phyloP scores from a whole-genome alignment of 2,329 filamentous ascomycete genomes.

The Sporothrix mexicana region DNA sequence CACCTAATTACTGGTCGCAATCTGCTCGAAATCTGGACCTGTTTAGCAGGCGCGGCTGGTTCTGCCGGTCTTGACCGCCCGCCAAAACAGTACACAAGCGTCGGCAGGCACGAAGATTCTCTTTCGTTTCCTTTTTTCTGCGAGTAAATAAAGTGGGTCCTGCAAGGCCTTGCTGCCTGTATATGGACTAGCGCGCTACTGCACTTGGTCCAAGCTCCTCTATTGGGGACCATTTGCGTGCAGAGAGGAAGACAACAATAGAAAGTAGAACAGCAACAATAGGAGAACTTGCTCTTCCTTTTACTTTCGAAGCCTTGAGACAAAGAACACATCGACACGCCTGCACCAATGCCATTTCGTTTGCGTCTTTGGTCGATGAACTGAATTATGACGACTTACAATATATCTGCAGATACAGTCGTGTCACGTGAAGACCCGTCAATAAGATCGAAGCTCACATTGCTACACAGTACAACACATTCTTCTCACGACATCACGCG shows the following conservation, averaged over 20 bases:
- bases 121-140: no score
- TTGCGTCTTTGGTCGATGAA: neutral
- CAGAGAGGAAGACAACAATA: neutral
- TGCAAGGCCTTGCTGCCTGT: neutral
- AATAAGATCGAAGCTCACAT: neutral
- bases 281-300: neutral
- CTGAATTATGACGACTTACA: no score
- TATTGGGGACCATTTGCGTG: neutral
- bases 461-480: neutral
- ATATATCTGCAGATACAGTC: neutral
- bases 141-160: neutral
- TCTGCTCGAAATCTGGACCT: no score
- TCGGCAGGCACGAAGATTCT: neutral
- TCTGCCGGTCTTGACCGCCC: conserved; percentile 35
- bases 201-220: conserved; percentile 17
- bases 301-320: neutral
- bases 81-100: neutral
- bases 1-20: no score
- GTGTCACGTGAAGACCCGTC: neutral
- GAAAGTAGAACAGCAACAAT: neutral
- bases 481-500: neutral
- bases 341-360: neutral
- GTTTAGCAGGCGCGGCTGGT: conserved; percentile 26
- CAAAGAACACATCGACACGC: neutral
- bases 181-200: conserved; percentile 15